These are phyloP conservation scores for Lepidopterella palustris DNA, from an alignment of 495 filamentous ascomycete genomes.

Conservation along the genomic window DNA sequence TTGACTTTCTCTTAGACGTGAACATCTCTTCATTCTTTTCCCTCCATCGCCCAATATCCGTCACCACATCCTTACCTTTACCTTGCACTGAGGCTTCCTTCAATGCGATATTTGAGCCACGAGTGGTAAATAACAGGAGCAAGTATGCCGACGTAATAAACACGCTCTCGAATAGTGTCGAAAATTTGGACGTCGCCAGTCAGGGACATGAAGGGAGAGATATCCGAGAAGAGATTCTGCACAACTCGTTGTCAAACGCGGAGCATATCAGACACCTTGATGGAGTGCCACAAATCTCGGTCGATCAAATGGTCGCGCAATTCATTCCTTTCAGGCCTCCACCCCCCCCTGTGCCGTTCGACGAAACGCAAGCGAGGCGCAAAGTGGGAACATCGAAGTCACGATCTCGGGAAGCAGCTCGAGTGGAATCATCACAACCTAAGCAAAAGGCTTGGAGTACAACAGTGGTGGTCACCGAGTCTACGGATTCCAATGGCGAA, in stretches of 20 bases:
- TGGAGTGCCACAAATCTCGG: constrained; percentile 11
- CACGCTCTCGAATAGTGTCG: constrained; percentile 66
- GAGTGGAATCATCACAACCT: background rate
- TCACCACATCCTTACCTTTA: constrained; percentile 71
- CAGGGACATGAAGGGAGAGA: constrained; percentile 32
- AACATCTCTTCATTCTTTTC: constrained; percentile 91
- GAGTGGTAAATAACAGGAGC: constrained; percentile 44
- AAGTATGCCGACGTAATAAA: constrained; percentile 60
- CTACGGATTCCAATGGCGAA: constrained; percentile 60
- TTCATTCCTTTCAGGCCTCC: constrained; percentile 22
- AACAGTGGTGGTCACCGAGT: constrained; percentile 75
- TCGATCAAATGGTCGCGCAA: constrained; percentile 17
- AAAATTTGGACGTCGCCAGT: constrained; percentile 48
- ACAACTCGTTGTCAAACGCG: constrained; percentile 3
- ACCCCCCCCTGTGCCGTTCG: constrained; percentile 16
- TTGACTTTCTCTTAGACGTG: constrained; percentile 54
- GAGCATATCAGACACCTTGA: constrained; percentile 19
- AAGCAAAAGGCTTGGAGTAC: constrained; percentile 64
- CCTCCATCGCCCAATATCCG: constrained; percentile 86
- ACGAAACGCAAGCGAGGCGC: constrained; percentile 6
- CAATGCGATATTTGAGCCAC: constrained; percentile 66
- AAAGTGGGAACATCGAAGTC: background rate
- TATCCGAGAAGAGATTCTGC: constrained; percentile 36
- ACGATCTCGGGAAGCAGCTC: background rate
- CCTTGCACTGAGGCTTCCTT: constrained; percentile 66